These are phyloP conservation scores for Zopfia rhizophila DNA, from an alignment of 2,329 filamentous ascomycete species.

Conservation along the genomic window DNA sequence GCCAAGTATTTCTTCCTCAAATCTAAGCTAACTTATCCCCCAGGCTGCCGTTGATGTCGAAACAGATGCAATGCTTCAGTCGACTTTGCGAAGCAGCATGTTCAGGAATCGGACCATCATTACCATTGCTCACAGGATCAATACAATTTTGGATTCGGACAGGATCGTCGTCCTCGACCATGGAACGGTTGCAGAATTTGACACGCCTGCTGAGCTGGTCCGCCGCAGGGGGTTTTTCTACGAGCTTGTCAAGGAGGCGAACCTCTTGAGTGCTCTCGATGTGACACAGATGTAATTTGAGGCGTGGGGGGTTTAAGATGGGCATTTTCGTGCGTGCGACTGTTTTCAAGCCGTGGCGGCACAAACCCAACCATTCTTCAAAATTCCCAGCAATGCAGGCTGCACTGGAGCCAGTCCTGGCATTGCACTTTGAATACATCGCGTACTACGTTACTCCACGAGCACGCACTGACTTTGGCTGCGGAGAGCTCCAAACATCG, in stretches of 20 bases:
- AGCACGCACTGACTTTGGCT: too few species aligned
- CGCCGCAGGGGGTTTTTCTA: slow-evolving; percentile 83
- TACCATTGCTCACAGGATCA: slow-evolving; percentile 97
- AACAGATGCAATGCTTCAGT: slow-evolving; percentile 73
- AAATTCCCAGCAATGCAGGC: not conserved
- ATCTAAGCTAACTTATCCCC: slow-evolving; percentile 12
- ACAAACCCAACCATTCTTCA: not conserved
- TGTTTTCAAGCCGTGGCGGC: not conserved
- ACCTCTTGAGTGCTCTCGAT: slow-evolving; percentile 64
- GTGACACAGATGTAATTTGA: slow-evolving; percentile 26
- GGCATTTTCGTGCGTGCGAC: not conserved
- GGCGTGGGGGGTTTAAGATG: too few species aligned
- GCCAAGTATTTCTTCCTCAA: slow-evolving; percentile 48
- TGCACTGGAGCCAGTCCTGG: too few species aligned
- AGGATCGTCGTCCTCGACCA: slow-evolving; percentile 93
- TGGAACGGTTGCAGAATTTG: slow-evolving; percentile 91
- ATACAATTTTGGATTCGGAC: slow-evolving; percentile 91
- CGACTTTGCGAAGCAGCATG: slow-evolving; percentile 69
- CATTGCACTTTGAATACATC: too few species aligned
- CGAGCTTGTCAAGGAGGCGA: slow-evolving; percentile 90
- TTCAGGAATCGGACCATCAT: slow-evolving; percentile 97
- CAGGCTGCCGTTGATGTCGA: slow-evolving; percentile 75
- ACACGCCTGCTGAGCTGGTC: slow-evolving; percentile 82
- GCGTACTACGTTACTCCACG: too few species aligned
- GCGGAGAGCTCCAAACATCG: too few species aligned